A percentile compares a stretch with the other conserved stretches of the same genome.
Evolutionary conservation across 148 eudicot species (phyloP).

Genomic region (Dianthus caryophyllus): DNA sequence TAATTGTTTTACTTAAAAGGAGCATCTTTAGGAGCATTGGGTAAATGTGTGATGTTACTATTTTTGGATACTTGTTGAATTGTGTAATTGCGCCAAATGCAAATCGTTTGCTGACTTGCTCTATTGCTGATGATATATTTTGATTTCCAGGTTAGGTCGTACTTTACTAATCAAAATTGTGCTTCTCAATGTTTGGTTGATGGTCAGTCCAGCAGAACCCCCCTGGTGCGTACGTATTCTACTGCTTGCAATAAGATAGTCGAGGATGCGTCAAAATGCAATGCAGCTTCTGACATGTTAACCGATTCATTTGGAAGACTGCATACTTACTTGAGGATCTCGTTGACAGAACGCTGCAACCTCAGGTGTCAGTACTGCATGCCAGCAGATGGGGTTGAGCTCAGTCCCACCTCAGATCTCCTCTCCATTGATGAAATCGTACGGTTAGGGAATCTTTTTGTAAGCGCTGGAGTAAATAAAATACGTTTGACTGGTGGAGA

Average conservation of each 20-base stretch:
- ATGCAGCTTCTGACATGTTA: slow-evolving; percentile 62
- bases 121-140: slow-evolving; percentile 5
- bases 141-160: slow-evolving; percentile 23
- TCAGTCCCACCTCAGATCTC: slow-evolving; percentile 57
- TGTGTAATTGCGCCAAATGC: too few relatives aligned
- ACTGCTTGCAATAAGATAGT: slow-evolving; percentile 44
- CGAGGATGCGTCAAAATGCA: slow-evolving; percentile 44
- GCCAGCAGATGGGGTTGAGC: slow-evolving; percentile 95
- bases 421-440: slow-evolving; percentile 70
- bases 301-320: slow-evolving; percentile 87
- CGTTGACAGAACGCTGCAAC: slow-evolving; percentile 93
- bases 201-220: slow-evolving; percentile 21
- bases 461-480: slow-evolving; percentile 74
- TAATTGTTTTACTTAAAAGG: background rate
- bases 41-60: background rate
- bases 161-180: slow-evolving; percentile 14
- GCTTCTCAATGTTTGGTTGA: slow-evolving; percentile 20
- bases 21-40: background rate
- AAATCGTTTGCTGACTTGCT: too few relatives aligned
- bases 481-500: slow-evolving; percentile 98
- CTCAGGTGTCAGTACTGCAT: slow-evolving; percentile 94
- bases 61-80: background rate
- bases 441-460: slow-evolving; percentile 70
- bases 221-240: slow-evolving; percentile 30
- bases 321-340: slow-evolving; percentile 86